Base-by-base conservation (phyloP, 2,329 filamentous ascomycete genomes). In the Aspergillus sp. region DNA sequence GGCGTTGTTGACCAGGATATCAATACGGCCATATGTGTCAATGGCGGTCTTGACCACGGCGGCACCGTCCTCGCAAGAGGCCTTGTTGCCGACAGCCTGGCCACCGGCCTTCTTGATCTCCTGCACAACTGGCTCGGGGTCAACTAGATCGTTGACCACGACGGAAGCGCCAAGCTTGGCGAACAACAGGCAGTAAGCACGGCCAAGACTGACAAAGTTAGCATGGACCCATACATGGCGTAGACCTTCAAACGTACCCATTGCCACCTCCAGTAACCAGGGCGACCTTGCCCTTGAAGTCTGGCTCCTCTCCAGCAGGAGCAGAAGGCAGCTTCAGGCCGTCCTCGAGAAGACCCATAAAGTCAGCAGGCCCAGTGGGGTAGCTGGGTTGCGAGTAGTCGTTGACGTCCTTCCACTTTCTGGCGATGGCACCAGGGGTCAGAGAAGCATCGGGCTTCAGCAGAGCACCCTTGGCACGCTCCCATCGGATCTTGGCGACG, bases 1-100 rank as follows among this genome's bases (percentile, higher is more conserved):
- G 57, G 95, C 95, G 74, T 99, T 99, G 88, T 99, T 99, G 83
- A 99, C 86, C 66, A 99, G 80, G 66, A 99, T 93, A 75, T 99
- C 95, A 71, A 99, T 86, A 71, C 95, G 91, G 71, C 95, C 95
- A 76, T 91, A 98, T 46, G 90, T 89, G 74, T 98, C 94, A 72
- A 99, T 96, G 59, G 94, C 94, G 61, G 87, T 89, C 85, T 97
- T 96, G 71, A 99, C 89, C 51, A 98, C 92, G 45, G 85, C 85
- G 59, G 97, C 93, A 51, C 95, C 95, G 64, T 99, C 92, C 77
- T 97, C 92, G 63, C 93, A 93, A 53, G 91, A 96, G 61, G 92
- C 92, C 83, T 96, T 97, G 79, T 96, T 92, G 70, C 93, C 93
- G 61, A 92, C 91, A 30, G 95, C 94, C 81, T 96, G 90, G 67